phyloP scores from a whole-genome alignment of 2,329 filamentous ascomycete species.

The Diaporthe capsici region DNA sequence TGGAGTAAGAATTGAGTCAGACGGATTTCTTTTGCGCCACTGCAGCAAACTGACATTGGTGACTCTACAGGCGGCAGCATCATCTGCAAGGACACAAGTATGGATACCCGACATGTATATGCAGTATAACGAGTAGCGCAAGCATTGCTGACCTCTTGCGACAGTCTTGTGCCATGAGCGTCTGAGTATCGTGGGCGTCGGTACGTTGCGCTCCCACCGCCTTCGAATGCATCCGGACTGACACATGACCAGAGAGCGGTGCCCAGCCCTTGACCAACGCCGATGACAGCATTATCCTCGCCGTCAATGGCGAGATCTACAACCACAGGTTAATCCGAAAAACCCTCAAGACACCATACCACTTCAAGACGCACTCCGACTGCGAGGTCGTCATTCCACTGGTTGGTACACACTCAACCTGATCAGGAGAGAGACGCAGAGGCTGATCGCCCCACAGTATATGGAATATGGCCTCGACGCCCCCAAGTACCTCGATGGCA shows the following conservation, averaged over 20 bases:
- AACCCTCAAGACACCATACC: slow-evolving; percentile 83
- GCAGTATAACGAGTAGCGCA: slow-evolving; percentile 10
- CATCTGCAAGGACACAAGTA: slow-evolving; percentile 92
- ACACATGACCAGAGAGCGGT: slow-evolving; percentile 79
- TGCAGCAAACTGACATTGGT: slow-evolving; percentile 39
- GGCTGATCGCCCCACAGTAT: slow-evolving; percentile 70
- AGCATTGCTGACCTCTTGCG: slow-evolving; percentile 49
- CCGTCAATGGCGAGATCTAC: slow-evolving; percentile 99
- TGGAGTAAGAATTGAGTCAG: slow-evolving; percentile 82
- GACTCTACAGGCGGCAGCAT: slow-evolving; percentile 81
- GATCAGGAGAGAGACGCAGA: not conserved
- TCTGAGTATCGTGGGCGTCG: slow-evolving; percentile 96
- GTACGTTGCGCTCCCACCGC: slow-evolving; percentile 64
- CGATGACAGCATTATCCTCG: slow-evolving; percentile 88
- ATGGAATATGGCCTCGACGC: slow-evolving; percentile 92
- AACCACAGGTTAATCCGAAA: slow-evolving; percentile 98
- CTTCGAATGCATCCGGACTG: slow-evolving; percentile 41
- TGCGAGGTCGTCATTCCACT: slow-evolving; percentile 99
- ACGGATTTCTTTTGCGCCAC: slow-evolving; percentile 44
- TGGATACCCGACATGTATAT: slow-evolving; percentile 49
- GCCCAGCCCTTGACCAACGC: slow-evolving; percentile 96
- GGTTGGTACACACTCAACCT: slow-evolving; percentile 67
- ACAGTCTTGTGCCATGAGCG: slow-evolving; percentile 96
- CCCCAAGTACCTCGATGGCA: slow-evolving; percentile 94
- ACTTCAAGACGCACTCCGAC: slow-evolving; percentile 99